Base-by-base conservation (phyloP, 257 asterid species). In the Jacaranda copaia region DNA sequence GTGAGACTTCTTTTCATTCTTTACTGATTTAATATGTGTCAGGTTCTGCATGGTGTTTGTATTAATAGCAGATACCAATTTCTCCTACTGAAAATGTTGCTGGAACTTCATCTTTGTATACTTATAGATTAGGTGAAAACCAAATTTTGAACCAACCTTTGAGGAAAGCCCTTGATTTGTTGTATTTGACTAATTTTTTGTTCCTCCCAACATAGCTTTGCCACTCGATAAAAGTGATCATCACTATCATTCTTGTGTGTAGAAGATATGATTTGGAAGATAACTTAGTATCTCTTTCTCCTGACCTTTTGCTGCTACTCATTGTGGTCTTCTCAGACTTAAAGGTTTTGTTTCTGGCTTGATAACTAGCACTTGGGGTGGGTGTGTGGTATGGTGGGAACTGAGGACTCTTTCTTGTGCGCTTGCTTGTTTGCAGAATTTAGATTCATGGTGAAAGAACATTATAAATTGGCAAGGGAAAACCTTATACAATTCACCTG, bases 81-180 rank as follows among this genome's bases (percentile, higher is more conserved):
- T 40, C 42, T 19, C 69, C 58, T 59, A 16, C 11, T 18, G 48
- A 72, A 72, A 16, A 57, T 58, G 59, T 14, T 35, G 12, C 6
- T 11, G 0, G 46, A 10, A 70, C 70, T 66, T 40, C 72, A 32
- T 77, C 7, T 58, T 14, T 67, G 68, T 43, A 39, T 18, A 20
- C 4, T 58, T 43, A n/a, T 35, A 43, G 40, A 43, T 18, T 15
- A 3, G 59, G 20, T 16, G 66, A 35, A 57, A 42, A 18, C 57
- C 74, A 52, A 39, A 5, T 19, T 53, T 53, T 65, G 46, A 42
- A 42, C 36, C 35, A 61, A 11, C 35, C 60, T 38, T 65, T 64
- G 60, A 67, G 38, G 32, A 49, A 53, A 53, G 32, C 59, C 63
- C 18, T 55, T 76, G 43, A 45, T 64, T 19, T 5, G 61, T 74